Conservation (phyloP, 768 basidiomycete genomes). For the Jaapia argillacea region DNA sequence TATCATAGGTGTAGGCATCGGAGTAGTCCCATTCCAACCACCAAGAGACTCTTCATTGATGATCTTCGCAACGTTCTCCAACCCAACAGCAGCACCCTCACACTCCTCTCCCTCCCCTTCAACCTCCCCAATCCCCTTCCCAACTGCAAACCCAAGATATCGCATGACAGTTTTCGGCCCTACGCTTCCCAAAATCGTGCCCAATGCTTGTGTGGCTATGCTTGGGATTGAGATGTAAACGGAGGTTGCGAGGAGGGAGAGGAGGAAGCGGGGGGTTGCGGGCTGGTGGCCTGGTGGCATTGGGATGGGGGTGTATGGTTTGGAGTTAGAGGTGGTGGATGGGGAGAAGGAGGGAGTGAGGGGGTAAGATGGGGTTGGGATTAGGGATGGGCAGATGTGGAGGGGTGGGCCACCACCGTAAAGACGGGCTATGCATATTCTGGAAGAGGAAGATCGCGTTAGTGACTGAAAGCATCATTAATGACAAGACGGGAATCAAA, state of each 20-base stretch:
- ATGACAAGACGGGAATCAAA: no score
- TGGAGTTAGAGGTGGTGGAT: conserved; percentile 17
- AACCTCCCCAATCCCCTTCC: conserved; percentile 41
- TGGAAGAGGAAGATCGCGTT: conserved; percentile 19
- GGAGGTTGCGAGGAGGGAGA: conserved; percentile 81
- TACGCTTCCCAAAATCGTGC: conserved; percentile 59
- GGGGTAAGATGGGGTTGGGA: conserved; percentile 58
- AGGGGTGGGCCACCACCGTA: conserved; percentile 82
- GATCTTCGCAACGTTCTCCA: conserved; percentile 55
- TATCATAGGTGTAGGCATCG: no score
- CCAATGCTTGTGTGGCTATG: conserved; percentile 66
- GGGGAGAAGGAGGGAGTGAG: conserved; percentile 53
- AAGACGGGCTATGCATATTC: conserved; percentile 76
- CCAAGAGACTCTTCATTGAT: conserved; percentile 24
- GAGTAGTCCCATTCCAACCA: no score
- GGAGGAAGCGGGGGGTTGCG: conserved; percentile 69
- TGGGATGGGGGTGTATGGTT: conserved; percentile 10
- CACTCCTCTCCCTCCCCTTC: conserved; percentile 30
- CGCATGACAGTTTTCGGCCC: conserved; percentile 68
- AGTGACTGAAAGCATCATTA: neutral
- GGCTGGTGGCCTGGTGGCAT: conserved; percentile 53
- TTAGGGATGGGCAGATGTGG: conserved; percentile 50
- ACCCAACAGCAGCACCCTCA: conserved; percentile 41
- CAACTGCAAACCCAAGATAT: conserved; percentile 79
- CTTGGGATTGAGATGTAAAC: conserved; percentile 79